Evolutionary conservation across 164 flowering plant genomes (phyloP).

Genomic region (Akebia trifoliata): DNA sequence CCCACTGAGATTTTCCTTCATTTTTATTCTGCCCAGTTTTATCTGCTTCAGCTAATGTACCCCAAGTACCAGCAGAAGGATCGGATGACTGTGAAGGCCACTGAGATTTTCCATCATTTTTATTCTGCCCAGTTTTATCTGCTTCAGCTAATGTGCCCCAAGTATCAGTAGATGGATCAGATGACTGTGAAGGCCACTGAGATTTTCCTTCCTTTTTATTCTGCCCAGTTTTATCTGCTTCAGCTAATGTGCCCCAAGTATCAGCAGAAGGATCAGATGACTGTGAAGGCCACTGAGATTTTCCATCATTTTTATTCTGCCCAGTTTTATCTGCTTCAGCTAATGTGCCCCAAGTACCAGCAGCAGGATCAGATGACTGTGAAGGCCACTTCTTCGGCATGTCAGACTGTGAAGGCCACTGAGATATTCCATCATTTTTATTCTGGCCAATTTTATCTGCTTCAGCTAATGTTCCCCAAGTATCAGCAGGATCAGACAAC

Average conservation of each 20-base stretch:
- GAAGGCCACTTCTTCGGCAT: background rate
- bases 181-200: background rate
- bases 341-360: too few species aligned
- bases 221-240: too few species aligned
- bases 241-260: too few species aligned
- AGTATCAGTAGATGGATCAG: background rate
- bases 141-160: background rate
- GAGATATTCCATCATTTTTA: too few species aligned
- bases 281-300: too few species aligned
- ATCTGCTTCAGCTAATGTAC: background rate
- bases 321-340: too few species aligned
- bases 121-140: background rate
- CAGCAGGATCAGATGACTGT: too few species aligned
- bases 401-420: too few species aligned
- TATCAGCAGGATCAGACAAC: background rate
- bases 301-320: background rate
- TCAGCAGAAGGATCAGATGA: too few species aligned
- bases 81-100: background rate
- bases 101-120: background rate
- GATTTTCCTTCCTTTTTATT: background rate
- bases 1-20: background rate
- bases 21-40: conserved; percentile 1
- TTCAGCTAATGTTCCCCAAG: background rate
- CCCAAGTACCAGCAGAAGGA: conserved; percentile 3
- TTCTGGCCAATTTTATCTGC: background rate